Base-by-base conservation (phyloP, 768 basidiomycete genomes). In the Trametes cubensis region DNA sequence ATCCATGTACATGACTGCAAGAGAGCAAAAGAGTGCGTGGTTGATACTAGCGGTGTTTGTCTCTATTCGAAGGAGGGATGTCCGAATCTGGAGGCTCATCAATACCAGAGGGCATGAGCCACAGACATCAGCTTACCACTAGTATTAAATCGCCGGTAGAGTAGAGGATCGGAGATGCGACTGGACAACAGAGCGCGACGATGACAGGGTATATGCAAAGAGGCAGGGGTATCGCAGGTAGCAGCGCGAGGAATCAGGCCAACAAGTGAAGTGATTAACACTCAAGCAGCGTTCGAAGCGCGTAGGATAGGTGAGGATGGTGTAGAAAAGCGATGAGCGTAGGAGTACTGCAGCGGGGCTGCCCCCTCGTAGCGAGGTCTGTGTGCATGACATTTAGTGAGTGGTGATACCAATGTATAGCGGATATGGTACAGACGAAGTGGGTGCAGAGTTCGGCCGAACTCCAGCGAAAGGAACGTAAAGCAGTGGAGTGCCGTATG, bases 391-490 rank as follows among this genome's bases (percentile, higher is more conserved):
- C 6, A 20, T 4, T 18, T 25, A 25, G 20, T 15, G 20, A 56
- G 41, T 38, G 28, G 15, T 28, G 28, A 41, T 41, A 15, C 2
- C 3, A 7, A n/a, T 3, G 1, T 2, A 10, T 15, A 14, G 7
- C n/a, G 17, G 40, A 3, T 25, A 6, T 18, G 25, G 58, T 65
- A 70, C 57, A 14, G 3, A 58, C 70, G 62, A 57, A 6, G 67
- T 66, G 7, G 71, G 71, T 6, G 71, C 71, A 23, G 71, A 72
- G 50, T 60, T 71, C 0, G 71, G 71, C 23, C 71, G 63, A 7
- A 62, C 55, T n/a, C 55, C 65, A 42, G 45, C 55, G 41, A 65
- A 63, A 17, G 69, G 66, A 14, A 66, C 60, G 28, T 62, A 69
- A 21, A 65, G 64, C 14, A 62, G 55, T 15, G 65, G 65, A 34